Evolutionary conservation across 1,284 basidiomycete genomes (phyloP), one percentile per base, ranked within the genome.

Genomic region (Melanopsichium pennsylvanicum): DNA sequence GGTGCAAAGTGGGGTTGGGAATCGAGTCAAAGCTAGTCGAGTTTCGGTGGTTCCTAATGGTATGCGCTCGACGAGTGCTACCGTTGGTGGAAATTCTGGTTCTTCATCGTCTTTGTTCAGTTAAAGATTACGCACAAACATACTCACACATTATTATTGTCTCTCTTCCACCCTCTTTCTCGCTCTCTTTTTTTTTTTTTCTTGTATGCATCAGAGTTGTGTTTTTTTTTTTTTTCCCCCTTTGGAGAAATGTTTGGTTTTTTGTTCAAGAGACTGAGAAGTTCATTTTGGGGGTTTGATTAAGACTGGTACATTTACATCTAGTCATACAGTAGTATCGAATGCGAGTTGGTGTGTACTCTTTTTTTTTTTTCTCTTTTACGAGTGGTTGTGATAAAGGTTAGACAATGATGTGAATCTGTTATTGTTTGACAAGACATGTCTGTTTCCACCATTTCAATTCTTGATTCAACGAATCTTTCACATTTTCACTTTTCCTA

Each of bases 381-480:
- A n/a, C n/a, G n/a, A n/a, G n/a, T n/a, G n/a, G n/a, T n/a, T n/a
- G n/a, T n/a, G n/a, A n/a, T n/a, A n/a, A n/a, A n/a, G n/a, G n/a
- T n/a, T n/a, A n/a, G n/a, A n/a, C n/a, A n/a, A n/a, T 8, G 27
- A 29, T 29, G 13, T 29, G 32, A 16, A n/a, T n/a, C n/a, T n/a
- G n/a, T 16, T 12, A 34, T 7, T 34, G 12, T n/a, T 11, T 29
- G 7, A n/a, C 18, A 16, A 61, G 25, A 23, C 61, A 64, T 9
- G 25, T 31, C 3, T 38, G 13, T n/a, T 16, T 11, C 49, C 49
- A 66, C 62, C 62, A 66, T 0, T n/a, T 11, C 19, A 66, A 36
- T 40, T 66, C 62, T 41, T 59, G 25, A 22, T 66, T 43, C n/a
- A 58, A 23, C 9, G 46, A 11, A 39, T 66, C 62, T 23, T 66